phyloP scores from a whole-genome alignment of 1,284 basidiomycete genomes.

The Microbotryum silenes-acaulis region DNA sequence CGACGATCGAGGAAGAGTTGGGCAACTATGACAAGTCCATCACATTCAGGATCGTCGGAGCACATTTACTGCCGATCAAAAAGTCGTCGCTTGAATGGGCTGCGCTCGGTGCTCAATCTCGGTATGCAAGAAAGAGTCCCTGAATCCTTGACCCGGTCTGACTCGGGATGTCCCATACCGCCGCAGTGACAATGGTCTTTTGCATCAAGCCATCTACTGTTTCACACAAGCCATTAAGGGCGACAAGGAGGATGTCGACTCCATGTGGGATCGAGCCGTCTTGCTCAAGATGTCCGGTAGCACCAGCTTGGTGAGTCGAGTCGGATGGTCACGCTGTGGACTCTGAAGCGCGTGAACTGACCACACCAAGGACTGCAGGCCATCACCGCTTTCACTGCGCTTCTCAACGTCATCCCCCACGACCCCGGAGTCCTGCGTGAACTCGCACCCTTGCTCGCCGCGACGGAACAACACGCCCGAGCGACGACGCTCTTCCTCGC shows the following conservation, averaged over 20 bases:
- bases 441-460: conserved; percentile 67
- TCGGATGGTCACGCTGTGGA: background rate
- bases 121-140: conserved; percentile 44
- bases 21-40: conserved; percentile 63
- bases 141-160: background rate
- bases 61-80: conserved; percentile 61
- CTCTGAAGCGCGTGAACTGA: no score
- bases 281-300: conserved; percentile 71
- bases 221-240: conserved; percentile 73
- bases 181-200: conserved; percentile 57
- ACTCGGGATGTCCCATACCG: conserved; percentile 4
- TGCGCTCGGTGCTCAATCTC: conserved; percentile 60
- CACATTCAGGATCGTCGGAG: conserved; percentile 79
- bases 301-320: conserved; percentile 51
- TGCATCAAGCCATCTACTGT: conserved; percentile 85
- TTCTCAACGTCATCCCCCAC: conserved; percentile 68
- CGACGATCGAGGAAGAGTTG: conserved; percentile 41
- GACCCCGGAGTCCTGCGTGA: conserved; percentile 73
- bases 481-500: conserved; percentile 60
- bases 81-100: conserved; percentile 78
- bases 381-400: conserved; percentile 62
- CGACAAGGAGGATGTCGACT: conserved; percentile 71
- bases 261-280: conserved; percentile 81
- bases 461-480: conserved; percentile 55
- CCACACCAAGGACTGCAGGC: conserved; percentile 47